phyloP scores from a whole-genome alignment of 2,329 filamentous ascomycete species.

The Dactylonectria macrodidyma region DNA sequence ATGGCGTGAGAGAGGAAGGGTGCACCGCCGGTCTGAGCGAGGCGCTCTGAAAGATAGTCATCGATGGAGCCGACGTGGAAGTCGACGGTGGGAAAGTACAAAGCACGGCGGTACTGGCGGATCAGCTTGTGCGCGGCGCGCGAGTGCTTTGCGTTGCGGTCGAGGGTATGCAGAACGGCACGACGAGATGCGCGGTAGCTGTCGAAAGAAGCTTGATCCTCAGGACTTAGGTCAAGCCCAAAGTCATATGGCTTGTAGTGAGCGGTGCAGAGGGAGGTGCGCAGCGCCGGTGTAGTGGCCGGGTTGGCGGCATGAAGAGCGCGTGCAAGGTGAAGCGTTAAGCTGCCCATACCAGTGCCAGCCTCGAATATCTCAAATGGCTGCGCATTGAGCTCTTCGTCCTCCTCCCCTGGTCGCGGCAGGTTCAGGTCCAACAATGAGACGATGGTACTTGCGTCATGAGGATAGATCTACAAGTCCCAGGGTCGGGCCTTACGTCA shows the following conservation, averaged over 20 bases:
- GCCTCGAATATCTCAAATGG: conserved; percentile 85
- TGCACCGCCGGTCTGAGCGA: conserved; percentile 56
- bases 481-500: conserved; percentile 1
- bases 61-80: conserved; percentile 80
- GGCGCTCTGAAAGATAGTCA: conserved; percentile 72
- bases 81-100: conserved; percentile 79
- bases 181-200: conserved; percentile 66
- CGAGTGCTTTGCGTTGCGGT: conserved; percentile 74
- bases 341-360: conserved; percentile 86
- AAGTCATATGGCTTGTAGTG: conserved; percentile 36
- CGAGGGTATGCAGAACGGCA: conserved; percentile 83
- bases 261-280: conserved; percentile 49
- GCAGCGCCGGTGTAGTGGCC: conserved; percentile 60
- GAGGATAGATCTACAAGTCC: conserved; percentile 69
- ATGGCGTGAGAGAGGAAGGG: conserved; percentile 81
- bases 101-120: conserved; percentile 76
- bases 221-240: conserved; percentile 48
- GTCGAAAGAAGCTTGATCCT: conserved; percentile 56
- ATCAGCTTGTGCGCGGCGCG: conserved; percentile 76
- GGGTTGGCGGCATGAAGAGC: conserved; percentile 83
- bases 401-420: conserved; percentile 54
- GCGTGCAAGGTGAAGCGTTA: conserved; percentile 82
- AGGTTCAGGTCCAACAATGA: conserved; percentile 83
- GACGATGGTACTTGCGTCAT: conserved; percentile 82
- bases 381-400: conserved; percentile 52